Base-by-base conservation (phyloP, 2,329 filamentous ascomycete species). In the Phaeoacremonium minimum region DNA sequence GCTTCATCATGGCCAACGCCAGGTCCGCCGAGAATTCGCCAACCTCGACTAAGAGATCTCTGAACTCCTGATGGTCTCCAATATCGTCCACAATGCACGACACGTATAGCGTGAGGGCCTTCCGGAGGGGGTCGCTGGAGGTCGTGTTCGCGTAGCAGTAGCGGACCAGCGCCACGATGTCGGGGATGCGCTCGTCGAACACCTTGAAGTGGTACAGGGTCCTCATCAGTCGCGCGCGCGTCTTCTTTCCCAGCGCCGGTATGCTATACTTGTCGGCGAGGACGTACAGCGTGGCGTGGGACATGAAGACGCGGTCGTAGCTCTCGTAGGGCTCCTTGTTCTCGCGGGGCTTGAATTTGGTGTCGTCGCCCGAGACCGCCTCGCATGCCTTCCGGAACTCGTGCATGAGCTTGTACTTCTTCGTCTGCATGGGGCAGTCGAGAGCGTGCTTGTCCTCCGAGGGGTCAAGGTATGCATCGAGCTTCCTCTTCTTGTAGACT, bases 251-350 rank as follows among this genome's bases (percentile, higher is more conserved):
- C 6, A 47, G 39, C 1, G 15, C 1, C 3, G 35, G 18, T 12
- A 47, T 32, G 16, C 39, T 33, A 28, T 47, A 47, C 4, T 20
- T 44, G 17, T 47, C 43, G 4, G 32, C 41, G 1, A 43, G 9
- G 1, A 46, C 34, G 18, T 46, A 48, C 7, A 46, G 38, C 5
- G 30, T 36, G 6, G 45, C 45, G 6, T 47, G 45, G 19, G 38
- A 42, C 8, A 42, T 30, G 11, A 46, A 44, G 18, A 46, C 37
- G 2, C 16, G 22, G 4, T 22, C 41, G 18, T 41, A 46, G 17
- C 44, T 37, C 33, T 47, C 43, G n/a, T 33, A 35, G 4, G 26
- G 13, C 8, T 44, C 26, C 1, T 5, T 30, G 6, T 47, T 47
- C 20, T 15, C 18, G 1, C 38, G 22, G 4, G 45, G 28, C 6